phyloP scores from a whole-genome alignment of 2,329 filamentous ascomycete species.

The Capronia coronata region DNA sequence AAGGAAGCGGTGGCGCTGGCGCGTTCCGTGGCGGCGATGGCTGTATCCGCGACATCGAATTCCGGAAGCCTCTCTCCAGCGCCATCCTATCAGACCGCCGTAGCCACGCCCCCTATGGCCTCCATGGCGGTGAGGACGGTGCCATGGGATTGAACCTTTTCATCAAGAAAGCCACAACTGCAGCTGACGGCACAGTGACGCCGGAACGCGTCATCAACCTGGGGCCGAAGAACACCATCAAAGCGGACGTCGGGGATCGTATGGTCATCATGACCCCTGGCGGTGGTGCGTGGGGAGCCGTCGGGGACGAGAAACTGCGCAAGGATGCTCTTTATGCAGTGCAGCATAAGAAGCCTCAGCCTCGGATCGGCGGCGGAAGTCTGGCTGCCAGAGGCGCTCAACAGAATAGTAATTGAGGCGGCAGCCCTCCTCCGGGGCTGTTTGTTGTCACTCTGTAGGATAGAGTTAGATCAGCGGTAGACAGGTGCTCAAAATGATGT shows the following conservation, averaged over 20 bases:
- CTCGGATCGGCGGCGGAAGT: too few species aligned
- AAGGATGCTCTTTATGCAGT: too few species aligned
- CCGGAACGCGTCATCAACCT: conserved; percentile 2
- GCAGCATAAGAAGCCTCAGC: too few species aligned
- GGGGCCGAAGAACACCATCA: not conserved
- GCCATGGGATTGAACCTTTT: conserved; percentile 21
- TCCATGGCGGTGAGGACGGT: conserved; percentile 19
- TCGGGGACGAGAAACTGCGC: too few species aligned
- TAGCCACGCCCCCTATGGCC: conserved; percentile 24
- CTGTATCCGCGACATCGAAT: conserved; percentile 72
- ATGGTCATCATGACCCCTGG: conserved; percentile 31
- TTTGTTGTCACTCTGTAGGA: too few species aligned
- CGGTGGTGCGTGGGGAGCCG: conserved; percentile 10
- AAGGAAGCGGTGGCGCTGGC: conserved; percentile 58
- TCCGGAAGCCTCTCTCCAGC: conserved; percentile 36
- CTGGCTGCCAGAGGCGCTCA: too few species aligned
- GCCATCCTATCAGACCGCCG: conserved; percentile 26
- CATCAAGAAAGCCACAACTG: conserved; percentile 20
- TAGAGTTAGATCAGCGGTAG: too few species aligned
- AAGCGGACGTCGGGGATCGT: conserved; percentile 33
- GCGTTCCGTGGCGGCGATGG: conserved; percentile 68
- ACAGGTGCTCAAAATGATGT: too few species aligned
- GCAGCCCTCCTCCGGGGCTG: too few species aligned
- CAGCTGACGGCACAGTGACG: too few species aligned
- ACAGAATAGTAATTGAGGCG: too few species aligned